These are phyloP conservation scores for Neurospora sp. DNA, from an alignment of 495 filamentous ascomycete genomes.

Conservation along the genomic window DNA sequence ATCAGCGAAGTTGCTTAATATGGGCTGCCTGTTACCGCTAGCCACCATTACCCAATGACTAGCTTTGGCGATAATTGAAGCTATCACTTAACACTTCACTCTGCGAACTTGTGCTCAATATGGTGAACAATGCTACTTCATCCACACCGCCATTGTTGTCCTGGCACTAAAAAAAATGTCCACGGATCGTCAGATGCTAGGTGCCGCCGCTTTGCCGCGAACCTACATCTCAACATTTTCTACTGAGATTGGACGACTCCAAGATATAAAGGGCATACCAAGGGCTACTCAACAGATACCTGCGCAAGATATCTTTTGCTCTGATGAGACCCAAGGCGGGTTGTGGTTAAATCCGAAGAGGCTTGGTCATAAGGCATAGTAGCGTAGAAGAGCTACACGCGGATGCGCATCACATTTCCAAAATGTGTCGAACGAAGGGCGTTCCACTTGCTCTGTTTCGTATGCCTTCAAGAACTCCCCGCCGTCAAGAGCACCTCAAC, in stretches of 20 bases:
- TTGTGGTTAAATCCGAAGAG: not conserved
- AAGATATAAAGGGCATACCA: not conserved
- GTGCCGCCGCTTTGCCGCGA: not conserved
- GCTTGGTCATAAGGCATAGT: not conserved
- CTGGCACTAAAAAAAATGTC: not conserved
- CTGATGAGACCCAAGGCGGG: not conserved
- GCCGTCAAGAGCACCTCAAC: not conserved
- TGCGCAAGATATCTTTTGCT: not conserved
- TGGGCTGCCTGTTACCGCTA: not conserved
- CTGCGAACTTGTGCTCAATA: not conserved
- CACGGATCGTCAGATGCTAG: not conserved
- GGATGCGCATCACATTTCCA: not conserved
- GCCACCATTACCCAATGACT: not conserved
- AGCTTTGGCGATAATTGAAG: not conserved
- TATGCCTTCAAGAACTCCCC: not conserved
- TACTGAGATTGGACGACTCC: not conserved
- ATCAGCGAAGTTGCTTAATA: not conserved
- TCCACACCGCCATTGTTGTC: not conserved
- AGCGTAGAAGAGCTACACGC: not conserved
- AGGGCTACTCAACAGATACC: not conserved
- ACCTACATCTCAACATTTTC: not conserved
- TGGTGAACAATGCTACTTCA: not conserved
- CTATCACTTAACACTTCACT: not conserved
- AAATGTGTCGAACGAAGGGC: not conserved
- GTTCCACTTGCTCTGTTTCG: not conserved